Evolutionary conservation across 768 basidiomycete species (phyloP).

Genomic region (Cubamyces sp.): DNA sequence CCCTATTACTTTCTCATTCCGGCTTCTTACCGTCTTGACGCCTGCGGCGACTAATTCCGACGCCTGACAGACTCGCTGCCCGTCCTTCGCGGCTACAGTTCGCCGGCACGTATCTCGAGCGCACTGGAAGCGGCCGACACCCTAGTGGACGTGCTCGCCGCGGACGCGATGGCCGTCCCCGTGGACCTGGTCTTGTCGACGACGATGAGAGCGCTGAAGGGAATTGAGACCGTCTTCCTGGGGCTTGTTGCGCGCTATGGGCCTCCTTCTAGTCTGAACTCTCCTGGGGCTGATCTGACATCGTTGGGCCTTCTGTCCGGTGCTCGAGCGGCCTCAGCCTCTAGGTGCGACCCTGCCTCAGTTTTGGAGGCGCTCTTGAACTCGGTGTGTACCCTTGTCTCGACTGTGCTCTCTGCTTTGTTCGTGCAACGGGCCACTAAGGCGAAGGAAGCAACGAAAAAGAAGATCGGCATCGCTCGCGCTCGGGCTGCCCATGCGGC

Average conservation of each 20-base stretch:
- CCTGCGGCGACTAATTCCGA: conserved; percentile 1
- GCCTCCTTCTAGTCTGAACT: neutral
- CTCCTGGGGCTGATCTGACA: neutral
- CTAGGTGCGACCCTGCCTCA: neutral
- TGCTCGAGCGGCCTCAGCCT: neutral
- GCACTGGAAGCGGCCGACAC: conserved; percentile 15
- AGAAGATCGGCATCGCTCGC: neutral
- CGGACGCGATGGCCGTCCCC: conserved; percentile 4
- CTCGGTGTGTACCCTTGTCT: conserved; percentile 1
- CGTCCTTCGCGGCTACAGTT: neutral
- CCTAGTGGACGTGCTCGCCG: conserved; percentile 6
- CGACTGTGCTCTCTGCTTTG: conserved; percentile 9
- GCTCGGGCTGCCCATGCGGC: neutral
- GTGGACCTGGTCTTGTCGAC: conserved; percentile 1
- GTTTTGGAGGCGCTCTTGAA: neutral
- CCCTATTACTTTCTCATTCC: neutral
- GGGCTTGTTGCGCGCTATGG: neutral
- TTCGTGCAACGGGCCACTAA: neutral
- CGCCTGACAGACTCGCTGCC: neutral
- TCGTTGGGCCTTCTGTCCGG: neutral
- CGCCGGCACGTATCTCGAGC: neutral
- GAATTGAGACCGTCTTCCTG: neutral
- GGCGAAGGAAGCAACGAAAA: neutral
- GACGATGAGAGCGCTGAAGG: conserved; percentile 6
- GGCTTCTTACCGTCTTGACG: neutral